Base-by-base conservation (phyloP, 768 basidiomycete species). In the Auriscalpium vulgare region DNA sequence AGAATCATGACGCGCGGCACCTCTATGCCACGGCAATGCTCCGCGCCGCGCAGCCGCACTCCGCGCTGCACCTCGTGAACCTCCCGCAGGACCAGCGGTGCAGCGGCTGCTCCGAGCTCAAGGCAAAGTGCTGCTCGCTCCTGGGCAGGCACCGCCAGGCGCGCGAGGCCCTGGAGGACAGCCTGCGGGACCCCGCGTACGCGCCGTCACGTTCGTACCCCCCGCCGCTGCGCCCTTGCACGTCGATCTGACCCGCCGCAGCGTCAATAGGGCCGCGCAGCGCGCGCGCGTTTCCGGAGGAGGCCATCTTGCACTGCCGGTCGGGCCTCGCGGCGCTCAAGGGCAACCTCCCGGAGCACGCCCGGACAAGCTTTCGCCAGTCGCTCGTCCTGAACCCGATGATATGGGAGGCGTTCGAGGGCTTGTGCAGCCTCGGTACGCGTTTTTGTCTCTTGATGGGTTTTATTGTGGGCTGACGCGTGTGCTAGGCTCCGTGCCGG, bases 381-480 rank as follows among this genome's bases (percentile, higher is more conserved):
- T 88, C 91, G 29, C 75, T 97, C 58, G 68, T 74, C 13, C 67
- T 84, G 48, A 85, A 91, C 66, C 89, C 91, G 36, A 80, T 90
- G 67, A 71, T 94, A 53, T 95, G 92, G 92, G 93, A 97, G 68
- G 93, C 93, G 5, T 88, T 93, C 64, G 90, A 93, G 65, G 92
- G 90, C 0, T 69, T 97, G 37, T 95, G 93, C 67, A 71, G 78
- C 35, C 71, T 91, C 47, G 93, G 94, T 88, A 63, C 51, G 76
- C 29, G 29, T 7, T 29, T 71, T 37, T 53, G 37, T 37, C 55
- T 51, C 38, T 53, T 57, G 3, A 14, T 37, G 48, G 56, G 59
- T 63, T 54, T 37, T 50, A 54, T 49, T 50, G 55, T 40, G 19
- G 45, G 29, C 29, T 29, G 29, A 29, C 5, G 29, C 7, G 29